Percentiles rank a stretch among this genome's conserved stretches.
phyloP scores from a whole-genome alignment of 2,329 filamentous ascomycete species.

The Magnaporthales sp. region DNA sequence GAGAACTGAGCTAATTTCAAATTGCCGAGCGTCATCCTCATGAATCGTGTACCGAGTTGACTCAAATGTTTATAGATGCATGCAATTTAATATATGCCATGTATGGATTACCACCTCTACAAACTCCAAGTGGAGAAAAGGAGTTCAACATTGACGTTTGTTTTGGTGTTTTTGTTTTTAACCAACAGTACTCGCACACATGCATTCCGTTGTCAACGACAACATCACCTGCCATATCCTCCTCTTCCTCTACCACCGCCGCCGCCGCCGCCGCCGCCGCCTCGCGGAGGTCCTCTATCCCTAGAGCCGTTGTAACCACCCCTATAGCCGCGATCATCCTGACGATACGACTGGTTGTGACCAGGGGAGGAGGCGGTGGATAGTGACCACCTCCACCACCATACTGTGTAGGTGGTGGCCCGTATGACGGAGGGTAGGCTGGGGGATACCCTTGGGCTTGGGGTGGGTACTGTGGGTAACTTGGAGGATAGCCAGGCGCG shows the following conservation, averaged over 20 bases:
- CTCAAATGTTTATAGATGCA: background rate
- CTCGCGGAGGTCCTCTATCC: constrained; percentile 1
- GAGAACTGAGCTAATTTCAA: background rate
- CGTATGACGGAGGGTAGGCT: constrained; percentile 5
- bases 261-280: background rate
- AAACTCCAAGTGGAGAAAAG: background rate
- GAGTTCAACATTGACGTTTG: no score
- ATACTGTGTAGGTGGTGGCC: background rate
- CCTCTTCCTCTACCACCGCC: background rate
- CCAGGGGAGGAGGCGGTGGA: constrained; percentile 3
- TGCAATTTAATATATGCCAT: background rate
- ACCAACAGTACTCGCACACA: background rate
- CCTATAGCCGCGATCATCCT: background rate
- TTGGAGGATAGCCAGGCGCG: background rate
- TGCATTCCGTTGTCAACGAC: background rate
- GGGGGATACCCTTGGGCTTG: background rate
- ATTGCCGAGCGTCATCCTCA: no score
- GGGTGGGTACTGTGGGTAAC: background rate
- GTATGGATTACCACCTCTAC: background rate
- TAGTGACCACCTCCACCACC: constrained; percentile 2
- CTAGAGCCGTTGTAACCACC: constrained; percentile 8
- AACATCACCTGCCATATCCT: background rate
- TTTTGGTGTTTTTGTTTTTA: background rate
- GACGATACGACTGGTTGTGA: background rate
- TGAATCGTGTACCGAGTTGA: background rate